A percentile compares a stretch with the other conserved stretches of the same genome.
Evolutionary conservation across 345 rosid species (phyloP).

Genomic region (Dovyalis caffra): DNA sequence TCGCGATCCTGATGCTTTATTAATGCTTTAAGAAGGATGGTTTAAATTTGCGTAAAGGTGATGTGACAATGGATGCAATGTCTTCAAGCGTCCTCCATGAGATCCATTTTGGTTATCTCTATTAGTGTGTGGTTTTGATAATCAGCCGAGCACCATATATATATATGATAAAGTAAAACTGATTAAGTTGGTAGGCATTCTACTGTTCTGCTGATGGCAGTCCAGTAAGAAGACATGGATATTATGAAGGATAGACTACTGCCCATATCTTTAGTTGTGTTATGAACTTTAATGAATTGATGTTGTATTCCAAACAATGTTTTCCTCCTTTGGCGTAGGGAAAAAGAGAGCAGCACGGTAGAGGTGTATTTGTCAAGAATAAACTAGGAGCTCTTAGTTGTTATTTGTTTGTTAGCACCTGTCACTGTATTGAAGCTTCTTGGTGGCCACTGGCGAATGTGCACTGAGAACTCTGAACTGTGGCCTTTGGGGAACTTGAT

Average conservation of each 20-base stretch:
- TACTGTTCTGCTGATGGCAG: background rate
- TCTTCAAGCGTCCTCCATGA: background rate
- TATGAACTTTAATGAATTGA: background rate
- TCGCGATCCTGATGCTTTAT: conserved; percentile 29
- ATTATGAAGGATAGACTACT: background rate
- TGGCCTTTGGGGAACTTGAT: background rate
- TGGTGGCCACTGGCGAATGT: background rate
- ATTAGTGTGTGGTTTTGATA: background rate
- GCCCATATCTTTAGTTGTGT: background rate
- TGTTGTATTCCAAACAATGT: background rate
- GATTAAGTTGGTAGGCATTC: background rate
- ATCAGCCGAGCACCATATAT: background rate
- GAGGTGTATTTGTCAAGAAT: background rate
- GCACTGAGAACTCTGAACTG: background rate
- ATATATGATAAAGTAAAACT: background rate
- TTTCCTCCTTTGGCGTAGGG: background rate
- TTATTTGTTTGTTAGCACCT: background rate
- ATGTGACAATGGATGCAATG: background rate
- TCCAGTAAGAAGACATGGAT: background rate
- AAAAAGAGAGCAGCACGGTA: background rate
- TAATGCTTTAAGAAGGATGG: background rate
- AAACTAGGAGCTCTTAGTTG: background rate
- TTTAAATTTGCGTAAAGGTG: background rate
- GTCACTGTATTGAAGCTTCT: background rate
- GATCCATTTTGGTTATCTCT: background rate